phyloP scores from a whole-genome alignment of 306 rosid genomes.

The Parietaria judaica region DNA sequence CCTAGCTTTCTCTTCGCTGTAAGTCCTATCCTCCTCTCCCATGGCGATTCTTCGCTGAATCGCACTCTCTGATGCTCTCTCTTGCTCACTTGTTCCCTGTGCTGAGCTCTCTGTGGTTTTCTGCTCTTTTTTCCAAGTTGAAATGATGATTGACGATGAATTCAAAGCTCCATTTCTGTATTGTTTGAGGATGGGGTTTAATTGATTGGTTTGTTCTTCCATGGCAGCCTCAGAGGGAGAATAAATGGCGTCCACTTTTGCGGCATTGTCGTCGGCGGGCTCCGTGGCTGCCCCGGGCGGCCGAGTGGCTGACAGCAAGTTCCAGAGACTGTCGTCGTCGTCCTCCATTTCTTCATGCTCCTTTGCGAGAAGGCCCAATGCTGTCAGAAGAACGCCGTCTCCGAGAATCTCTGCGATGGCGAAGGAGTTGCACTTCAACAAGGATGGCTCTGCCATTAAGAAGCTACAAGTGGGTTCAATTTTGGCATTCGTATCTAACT shows the following conservation, averaged over 20 bases:
- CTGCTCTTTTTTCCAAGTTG: no score
- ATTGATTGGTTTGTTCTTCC: no score
- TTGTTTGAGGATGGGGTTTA: no score
- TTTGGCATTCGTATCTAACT: neutral
- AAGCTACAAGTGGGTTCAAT: slow-evolving; percentile 46
- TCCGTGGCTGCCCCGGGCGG: slow-evolving; percentile 42
- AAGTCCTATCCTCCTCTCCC: neutral
- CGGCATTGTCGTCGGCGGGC: slow-evolving; percentile 53
- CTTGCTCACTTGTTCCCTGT: no score
- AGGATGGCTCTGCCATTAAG: slow-evolving; percentile 89
- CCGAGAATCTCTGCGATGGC: slow-evolving; percentile 84
- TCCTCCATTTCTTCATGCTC: slow-evolving; percentile 59
- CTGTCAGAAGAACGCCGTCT: slow-evolving; percentile 27
- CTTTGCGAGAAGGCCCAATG: slow-evolving; percentile 31
- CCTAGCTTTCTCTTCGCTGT: slow-evolving; percentile 24
- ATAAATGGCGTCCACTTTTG: slow-evolving; percentile 68
- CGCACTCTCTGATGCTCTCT: no score
- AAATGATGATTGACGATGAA: no score
- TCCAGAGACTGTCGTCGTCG: slow-evolving; percentile 50
- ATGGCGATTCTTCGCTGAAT: no score
- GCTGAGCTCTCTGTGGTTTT: no score
- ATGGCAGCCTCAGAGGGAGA: no score
- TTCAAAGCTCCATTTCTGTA: no score
- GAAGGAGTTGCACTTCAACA: slow-evolving; percentile 85
- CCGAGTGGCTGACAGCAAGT: slow-evolving; percentile 30